Conservation (phyloP, 495 filamentous ascomycete species). For the Diplogelasinospora grovesii region DNA sequence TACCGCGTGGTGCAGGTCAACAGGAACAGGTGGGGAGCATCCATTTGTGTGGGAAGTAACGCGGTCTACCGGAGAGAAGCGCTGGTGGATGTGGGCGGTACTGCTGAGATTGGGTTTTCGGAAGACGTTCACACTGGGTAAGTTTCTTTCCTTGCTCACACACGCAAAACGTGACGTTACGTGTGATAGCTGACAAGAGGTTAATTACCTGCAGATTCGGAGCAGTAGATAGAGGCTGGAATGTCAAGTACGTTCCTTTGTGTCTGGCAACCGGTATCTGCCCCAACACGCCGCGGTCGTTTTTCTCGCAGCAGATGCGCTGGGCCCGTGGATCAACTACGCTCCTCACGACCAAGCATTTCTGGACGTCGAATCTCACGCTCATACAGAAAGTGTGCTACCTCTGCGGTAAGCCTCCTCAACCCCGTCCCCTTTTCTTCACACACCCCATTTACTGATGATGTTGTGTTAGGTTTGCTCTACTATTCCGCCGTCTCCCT, state of each 20-base stretch:
- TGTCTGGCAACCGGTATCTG: conserved; percentile 28
- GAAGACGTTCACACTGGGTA: conserved; percentile 30
- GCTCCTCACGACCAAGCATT: conserved; percentile 25
- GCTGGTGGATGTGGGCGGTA: conserved; percentile 22
- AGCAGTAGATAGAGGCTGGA: conserved; percentile 28
- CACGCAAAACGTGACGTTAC: background rate
- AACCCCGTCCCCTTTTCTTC: background rate
- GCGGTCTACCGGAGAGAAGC: conserved; percentile 23
- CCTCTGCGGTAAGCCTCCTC: conserved; percentile 17
- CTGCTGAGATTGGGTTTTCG: conserved; percentile 29
- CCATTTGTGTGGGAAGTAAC: conserved; percentile 29
- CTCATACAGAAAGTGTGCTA: conserved; percentile 28
- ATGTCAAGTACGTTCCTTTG: conserved; percentile 28
- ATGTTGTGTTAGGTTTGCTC: conserved; percentile 19
- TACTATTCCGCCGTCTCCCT: conserved; percentile 29
- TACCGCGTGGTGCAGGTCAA: conserved; percentile 31
- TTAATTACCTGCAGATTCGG: conserved; percentile 21
- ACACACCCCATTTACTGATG: background rate
- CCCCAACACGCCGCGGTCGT: conserved; percentile 27
- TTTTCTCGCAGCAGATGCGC: conserved; percentile 31
- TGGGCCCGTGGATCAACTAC: conserved; percentile 28
- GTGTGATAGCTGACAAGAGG: background rate
- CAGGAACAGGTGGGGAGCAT: conserved; percentile 24
- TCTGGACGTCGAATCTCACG: conserved; percentile 24
- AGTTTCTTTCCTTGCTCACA: conserved; percentile 1